These are phyloP conservation scores for Acacia pycnantha DNA, from an alignment of 331 rosid species.

Conservation along the genomic window DNA sequence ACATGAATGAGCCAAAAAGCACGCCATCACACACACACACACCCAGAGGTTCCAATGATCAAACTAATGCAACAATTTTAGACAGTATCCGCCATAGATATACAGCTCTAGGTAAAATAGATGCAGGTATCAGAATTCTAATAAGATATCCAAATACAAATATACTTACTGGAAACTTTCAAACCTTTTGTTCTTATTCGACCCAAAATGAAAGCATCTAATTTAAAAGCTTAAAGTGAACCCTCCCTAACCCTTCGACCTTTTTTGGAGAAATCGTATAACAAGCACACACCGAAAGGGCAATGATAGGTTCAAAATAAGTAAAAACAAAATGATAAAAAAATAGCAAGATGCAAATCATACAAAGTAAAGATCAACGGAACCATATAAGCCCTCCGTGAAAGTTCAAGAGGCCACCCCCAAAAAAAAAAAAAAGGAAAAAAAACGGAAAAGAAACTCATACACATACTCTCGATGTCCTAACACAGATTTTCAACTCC, in stretches of 20 bases:
- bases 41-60: neutral
- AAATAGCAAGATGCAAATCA: neutral
- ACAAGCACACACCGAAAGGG: conserved; percentile 1
- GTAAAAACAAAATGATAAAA: neutral
- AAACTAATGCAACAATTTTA: neutral
- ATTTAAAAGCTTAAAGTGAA: conserved; percentile 14
- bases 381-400: neutral
- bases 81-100: neutral
- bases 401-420: neutral
- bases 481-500: neutral
- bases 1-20: neutral
- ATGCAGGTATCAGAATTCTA: neutral
- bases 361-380: neutral
- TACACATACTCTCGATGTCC: neutral
- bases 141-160: neutral
- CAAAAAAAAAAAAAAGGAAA: neutral
- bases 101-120: neutral
- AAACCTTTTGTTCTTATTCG: neutral
- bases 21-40: neutral
- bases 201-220: neutral
- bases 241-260: neutral
- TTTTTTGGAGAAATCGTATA: neutral
- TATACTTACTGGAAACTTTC: neutral
- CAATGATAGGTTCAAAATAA: neutral
- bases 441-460: neutral